These are phyloP conservation scores for Aspergillus sp. DNA, from an alignment of 2,329 filamentous ascomycete species.

Conservation along the genomic window DNA sequence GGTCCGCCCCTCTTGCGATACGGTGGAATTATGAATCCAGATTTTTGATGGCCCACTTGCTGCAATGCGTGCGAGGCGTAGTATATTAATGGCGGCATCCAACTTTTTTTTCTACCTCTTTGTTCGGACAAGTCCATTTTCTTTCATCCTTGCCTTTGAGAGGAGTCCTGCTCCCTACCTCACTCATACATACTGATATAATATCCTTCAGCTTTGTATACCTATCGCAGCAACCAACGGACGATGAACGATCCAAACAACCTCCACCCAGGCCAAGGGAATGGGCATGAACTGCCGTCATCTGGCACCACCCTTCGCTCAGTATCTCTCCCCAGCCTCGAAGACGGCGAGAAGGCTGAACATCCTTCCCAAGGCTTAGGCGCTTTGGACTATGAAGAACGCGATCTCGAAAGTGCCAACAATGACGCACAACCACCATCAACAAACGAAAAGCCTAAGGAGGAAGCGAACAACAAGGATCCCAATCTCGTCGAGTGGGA, in stretches of 20 bases:
- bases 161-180: neutral
- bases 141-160: neutral
- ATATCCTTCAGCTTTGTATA: neutral
- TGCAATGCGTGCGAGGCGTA: neutral
- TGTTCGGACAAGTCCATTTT: neutral
- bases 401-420: conserved; percentile 13
- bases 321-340: conserved; percentile 8
- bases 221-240: neutral
- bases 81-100: conserved; percentile 4
- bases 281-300: conserved; percentile 8
- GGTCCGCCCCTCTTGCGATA: neutral
- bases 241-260: conserved; percentile 3
- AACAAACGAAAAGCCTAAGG: neutral
- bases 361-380: neutral
- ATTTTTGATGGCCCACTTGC: conserved; percentile 3
- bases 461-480: conserved; percentile 18
- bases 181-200: neutral
- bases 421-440: conserved; percentile 2
- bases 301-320: conserved; percentile 15
- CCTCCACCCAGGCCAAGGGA: conserved; percentile 7
- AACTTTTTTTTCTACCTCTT: neutral
- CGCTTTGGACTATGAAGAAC: conserved; percentile 11
- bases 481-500: conserved; percentile 32
- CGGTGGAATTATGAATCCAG: conserved; percentile 10
- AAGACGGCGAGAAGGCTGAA: conserved; percentile 8